Base-by-base conservation (phyloP, 257 asterid species). In the Striga asiatica region DNA sequence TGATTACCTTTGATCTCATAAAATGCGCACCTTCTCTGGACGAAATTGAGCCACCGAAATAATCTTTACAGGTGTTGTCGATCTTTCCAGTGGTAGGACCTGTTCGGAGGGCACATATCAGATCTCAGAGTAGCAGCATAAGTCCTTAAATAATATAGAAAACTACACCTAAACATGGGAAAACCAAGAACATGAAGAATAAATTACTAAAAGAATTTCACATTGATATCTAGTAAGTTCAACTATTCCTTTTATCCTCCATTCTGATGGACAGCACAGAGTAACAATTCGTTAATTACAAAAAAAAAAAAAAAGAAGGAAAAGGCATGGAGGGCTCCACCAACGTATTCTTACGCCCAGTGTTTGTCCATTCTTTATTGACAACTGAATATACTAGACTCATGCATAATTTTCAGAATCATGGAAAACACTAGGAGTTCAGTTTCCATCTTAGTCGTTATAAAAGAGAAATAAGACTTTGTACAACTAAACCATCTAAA, bases 1-100 rank as follows among this genome's bases (percentile, higher is more conserved):
- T 62, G 73, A 51, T 66, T 80, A 80, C 82, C 82, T 75, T 27
- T 78, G 69, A 65, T 66, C 50, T 65, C 69, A 73, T 50, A 65
- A 76, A 78, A 78, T 70, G 71, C 85, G 71, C 85, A 88, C 97
- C 93, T 92, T 92, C 83, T 91, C 96, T 46, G 98, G 96, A 72
- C 95, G 98, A 74, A 91, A 91, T 57, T 87, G 98, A 72, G 98
- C 87, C 70, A 91, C 96, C 11, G 96, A 87, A 54, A 91, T 81
- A 27, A 91, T 78, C 73, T 80, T 91, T 4, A 71, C 63, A 54
- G 92, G 94, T 12, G 73, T 61, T 73, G 59, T 53, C 50, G 84
- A 62, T 64, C 94, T 84, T 74, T 80, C 89, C 62, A 91, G 53
- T 1, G 89, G 88, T 21, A 87, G 80, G 59, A 60, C 78, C 96